Evolutionary conservation across 176 grass and related monocot species (phyloP), one percentile per base, ranked within the genome.

Genomic region (Oryza meyeriana): DNA sequence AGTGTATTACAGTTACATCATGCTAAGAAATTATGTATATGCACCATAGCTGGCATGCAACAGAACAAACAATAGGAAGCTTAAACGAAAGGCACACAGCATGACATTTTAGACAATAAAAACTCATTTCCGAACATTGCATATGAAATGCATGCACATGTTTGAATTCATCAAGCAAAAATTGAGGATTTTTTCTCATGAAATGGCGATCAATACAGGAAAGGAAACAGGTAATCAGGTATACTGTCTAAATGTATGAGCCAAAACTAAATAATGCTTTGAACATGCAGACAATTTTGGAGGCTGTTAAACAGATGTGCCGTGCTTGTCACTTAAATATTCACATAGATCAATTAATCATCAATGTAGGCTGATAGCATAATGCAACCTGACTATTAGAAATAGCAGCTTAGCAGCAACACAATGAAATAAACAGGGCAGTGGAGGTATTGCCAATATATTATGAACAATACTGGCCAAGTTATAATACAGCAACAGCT

Each of bases 231-330:
- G 6, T 64, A 12, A 7, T 17, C 6, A 47, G 7, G 44, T 29
- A 14, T 32, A 72, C 38, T 83, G 35, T 64, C 58, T 66, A 78
- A 83, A 36, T 35, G 67, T 29, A 14, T 69, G 32, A 69, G 50
- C 52, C n/a, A 29, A 58, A 48, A 47, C 59, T 4, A 12, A 2
- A 72, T 12, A 11, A 38, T 52, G 29, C 22, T 16, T 27, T 27
- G 18, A 79, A 39, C 8, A 58, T 25, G 26, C 34, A 12, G 14
- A 67, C 0, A 26, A 57, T 34, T 20, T 7, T 40, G 12, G 13
- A 57, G 30, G 12, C 17, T 33, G 1, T 12, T 33, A 57, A 16
- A n/a, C 44, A 68, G 5, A 44, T 4, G 33, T 35, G 58, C 32
- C 8, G 3, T 59, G n/a, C 17, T 25, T 32, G 24, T 68, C 26